Percentiles rank a stretch among this genome's conserved stretches.
Conservation (phyloP, 306 rosid genomes). For the Cucurbita argyrosperma region DNA sequence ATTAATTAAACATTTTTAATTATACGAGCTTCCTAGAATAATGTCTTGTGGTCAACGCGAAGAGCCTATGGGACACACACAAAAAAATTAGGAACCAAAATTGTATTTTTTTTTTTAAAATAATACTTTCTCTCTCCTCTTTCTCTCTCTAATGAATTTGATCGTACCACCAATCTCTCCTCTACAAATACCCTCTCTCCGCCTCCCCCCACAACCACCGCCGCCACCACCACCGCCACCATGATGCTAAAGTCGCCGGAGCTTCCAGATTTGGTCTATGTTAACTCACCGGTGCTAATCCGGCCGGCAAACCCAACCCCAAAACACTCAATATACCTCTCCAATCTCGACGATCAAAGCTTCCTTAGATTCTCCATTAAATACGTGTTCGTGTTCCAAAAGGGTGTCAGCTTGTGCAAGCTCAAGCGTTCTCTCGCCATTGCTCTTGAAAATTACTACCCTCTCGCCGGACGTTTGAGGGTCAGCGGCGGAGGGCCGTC, state of each 20-base stretch:
- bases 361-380: conserved; percentile 71
- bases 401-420: conserved; percentile 24
- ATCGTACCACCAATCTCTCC: conserved; percentile 16
- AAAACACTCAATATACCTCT: conserved; percentile 50
- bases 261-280: conserved; percentile 60
- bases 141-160: conserved; percentile 19
- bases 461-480: conserved; percentile 66
- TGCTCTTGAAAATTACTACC: conserved; percentile 67
- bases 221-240: not conserved
- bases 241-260: conserved; percentile 36
- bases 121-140: not conserved
- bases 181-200: not conserved
- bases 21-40: too few relatives aligned
- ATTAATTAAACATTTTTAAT: too few relatives aligned
- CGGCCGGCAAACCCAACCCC: conserved; percentile 58
- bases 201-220: not conserved
- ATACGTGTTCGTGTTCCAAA: conserved; percentile 48
- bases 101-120: too few relatives aligned
- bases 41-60: too few relatives aligned
- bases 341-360: conserved; percentile 78
- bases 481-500: not conserved
- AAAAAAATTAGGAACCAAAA: too few relatives aligned
- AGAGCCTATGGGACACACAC: too few relatives aligned
- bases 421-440: conserved; percentile 46
- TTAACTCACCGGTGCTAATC: conserved; percentile 19